phyloP scores from a whole-genome alignment of 2,329 filamentous ascomycete species.

The Ceratocystis papillata region DNA sequence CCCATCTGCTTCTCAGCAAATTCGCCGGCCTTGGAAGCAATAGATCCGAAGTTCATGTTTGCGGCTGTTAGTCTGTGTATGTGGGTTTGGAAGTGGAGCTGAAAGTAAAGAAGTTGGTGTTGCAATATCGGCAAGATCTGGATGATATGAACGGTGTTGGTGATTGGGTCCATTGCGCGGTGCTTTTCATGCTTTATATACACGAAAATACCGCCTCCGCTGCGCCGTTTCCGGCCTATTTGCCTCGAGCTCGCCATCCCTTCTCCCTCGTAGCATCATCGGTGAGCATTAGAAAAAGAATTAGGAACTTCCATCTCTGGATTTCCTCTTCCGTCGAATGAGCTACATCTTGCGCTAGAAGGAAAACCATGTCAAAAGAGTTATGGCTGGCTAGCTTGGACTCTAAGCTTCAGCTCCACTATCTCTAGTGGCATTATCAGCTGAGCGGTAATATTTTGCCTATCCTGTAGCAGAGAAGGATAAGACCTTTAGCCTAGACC shows the following conservation, averaged over 20 bases:
- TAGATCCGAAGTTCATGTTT: slow-evolving; percentile 28
- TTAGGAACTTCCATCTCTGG: background rate
- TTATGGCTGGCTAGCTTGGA: background rate
- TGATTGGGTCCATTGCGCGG: background rate
- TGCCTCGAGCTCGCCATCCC: background rate
- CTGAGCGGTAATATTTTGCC: background rate
- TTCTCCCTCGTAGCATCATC: background rate
- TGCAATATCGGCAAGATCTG: background rate
- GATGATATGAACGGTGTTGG: background rate
- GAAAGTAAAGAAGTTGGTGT: background rate
- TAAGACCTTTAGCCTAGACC: no score
- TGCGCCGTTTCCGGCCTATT: background rate
- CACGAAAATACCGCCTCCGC: background rate
- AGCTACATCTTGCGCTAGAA: background rate
- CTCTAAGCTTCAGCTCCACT: background rate
- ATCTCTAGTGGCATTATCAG: background rate
- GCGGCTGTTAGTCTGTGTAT: background rate
- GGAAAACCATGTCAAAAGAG: background rate
- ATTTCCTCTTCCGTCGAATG: background rate
- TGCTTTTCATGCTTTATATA: slow-evolving; percentile 1
- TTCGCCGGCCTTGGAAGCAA: slow-evolving; percentile 26
- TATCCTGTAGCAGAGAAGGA: no score
- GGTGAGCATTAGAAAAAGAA: background rate
- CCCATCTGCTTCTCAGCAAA: slow-evolving; percentile 25
- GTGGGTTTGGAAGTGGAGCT: background rate